Base-by-base conservation (phyloP, 495 filamentous ascomycete genomes). In the Glutinoglossum americanum region DNA sequence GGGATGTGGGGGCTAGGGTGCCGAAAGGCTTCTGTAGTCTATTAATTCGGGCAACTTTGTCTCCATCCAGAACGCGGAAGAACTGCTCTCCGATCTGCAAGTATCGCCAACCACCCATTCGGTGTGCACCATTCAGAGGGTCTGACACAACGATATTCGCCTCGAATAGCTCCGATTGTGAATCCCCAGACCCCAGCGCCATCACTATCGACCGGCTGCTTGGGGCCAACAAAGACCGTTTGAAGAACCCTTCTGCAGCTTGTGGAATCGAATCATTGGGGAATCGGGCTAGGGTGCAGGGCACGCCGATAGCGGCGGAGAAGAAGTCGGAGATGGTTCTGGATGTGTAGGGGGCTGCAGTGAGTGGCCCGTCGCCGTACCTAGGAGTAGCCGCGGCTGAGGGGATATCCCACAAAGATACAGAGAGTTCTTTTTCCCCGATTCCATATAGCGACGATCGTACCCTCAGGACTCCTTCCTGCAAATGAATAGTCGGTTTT, bases 271-370 rank as follows among this genome's bases (percentile, higher is more conserved):
- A 74, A 30, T 74, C 77, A 23, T 81, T 72, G 7, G 86, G 83
- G 63, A 92, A 90, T 27, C 89, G 73, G 10, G 87, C 88, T 23
- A 95, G 74, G n/a, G 80, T 76, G 63, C 87, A 93, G 3, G 84
- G 80, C 1, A 90, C 80, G 1, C 79, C 83, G 1, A 93, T 71
- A 19, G 80, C 76, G 8, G 71, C 66, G 0, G 83, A 80, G 68
- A 95, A 92, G 67, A 89, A 92, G 17, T 72, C 65, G 19, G 81
- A 83, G 49, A 92, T 73, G 1, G 75, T 79, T 3, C 71, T 73
- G 64, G 93, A 94, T 0, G 78, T 77, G 60, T 82, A 76, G 5
- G 83, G 72, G 13, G 73, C 68, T 39, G 93, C 78, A 37, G 73
- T 73, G 44, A 94, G 75, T 11, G 93, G 74, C 4, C 84, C 81